phyloP scores from a whole-genome alignment of 768 basidiomycete genomes.

The Kwoniella heveanensis region DNA sequence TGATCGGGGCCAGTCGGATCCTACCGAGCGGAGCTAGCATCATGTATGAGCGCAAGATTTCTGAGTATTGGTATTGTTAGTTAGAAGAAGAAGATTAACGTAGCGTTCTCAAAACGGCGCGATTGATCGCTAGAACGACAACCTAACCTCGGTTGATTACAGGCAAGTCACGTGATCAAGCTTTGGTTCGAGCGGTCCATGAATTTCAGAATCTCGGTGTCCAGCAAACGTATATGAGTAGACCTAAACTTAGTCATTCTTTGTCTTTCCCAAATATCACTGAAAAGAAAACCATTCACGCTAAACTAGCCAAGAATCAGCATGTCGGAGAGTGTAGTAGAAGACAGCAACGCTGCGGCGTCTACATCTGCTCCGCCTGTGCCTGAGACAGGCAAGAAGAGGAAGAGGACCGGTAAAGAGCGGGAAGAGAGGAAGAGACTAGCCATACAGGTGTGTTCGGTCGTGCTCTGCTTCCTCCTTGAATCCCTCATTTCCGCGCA shows the following conservation, averaged over 20 bases:
- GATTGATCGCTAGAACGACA: too few relatives aligned
- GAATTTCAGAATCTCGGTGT: not conserved
- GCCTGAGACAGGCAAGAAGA: slow-evolving; percentile 30
- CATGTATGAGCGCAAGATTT: not conserved
- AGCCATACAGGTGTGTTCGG: slow-evolving; percentile 34
- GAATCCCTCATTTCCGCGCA: too few relatives aligned
- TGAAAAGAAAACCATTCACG: too few relatives aligned
- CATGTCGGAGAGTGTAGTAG: not conserved
- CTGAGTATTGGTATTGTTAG: not conserved
- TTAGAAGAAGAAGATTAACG: too few relatives aligned
- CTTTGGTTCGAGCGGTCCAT: not conserved
- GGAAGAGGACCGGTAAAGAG: slow-evolving; percentile 54
- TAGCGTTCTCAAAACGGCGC: too few relatives aligned
- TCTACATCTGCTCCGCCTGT: not conserved
- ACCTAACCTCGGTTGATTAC: too few relatives aligned
- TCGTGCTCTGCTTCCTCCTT: too few relatives aligned
- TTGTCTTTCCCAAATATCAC: too few relatives aligned
- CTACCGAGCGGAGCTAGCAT: not conserved
- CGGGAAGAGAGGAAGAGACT: slow-evolving; percentile 45
- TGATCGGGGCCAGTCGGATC: not conserved
- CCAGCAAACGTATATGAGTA: too few relatives aligned
- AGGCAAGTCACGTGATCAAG: not conserved
- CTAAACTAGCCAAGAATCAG: not conserved
- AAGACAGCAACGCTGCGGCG: not conserved
- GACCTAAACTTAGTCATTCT: too few relatives aligned